Conservation (phyloP, 1,284 basidiomycete species). For the Ganoderma meredithae region DNA sequence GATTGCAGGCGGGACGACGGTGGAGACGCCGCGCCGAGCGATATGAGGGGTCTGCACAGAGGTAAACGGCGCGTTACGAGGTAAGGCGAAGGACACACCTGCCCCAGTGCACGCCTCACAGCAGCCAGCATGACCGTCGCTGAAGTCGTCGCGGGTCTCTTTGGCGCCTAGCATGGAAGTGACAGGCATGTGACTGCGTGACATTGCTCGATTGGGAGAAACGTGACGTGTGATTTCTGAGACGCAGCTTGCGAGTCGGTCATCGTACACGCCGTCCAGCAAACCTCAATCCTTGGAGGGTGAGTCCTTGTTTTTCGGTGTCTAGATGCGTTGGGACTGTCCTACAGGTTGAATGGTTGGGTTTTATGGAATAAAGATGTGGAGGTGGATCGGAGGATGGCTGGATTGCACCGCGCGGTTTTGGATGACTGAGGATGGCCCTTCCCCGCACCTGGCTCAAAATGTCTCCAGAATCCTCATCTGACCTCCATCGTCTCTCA, state of each 20-base stretch:
- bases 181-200: conserved; percentile 8
- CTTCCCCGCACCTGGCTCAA: conserved; percentile 21
- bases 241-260: conserved; percentile 36
- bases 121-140: conserved; percentile 39
- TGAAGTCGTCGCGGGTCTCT: conserved; percentile 15
- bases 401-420: conserved; percentile 47
- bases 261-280: conserved; percentile 38
- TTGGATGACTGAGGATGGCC: conserved; percentile 56
- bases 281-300: conserved; percentile 47
- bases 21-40: conserved; percentile 30
- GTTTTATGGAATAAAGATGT: conserved; percentile 24
- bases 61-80: neutral
- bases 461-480: conserved; percentile 12
- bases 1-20: conserved; percentile 15
- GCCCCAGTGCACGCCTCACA: conserved; percentile 36
- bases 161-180: conserved; percentile 20
- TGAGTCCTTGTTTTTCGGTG: conserved; percentile 43
- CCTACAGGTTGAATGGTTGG: neutral
- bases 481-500: conserved; percentile 24
- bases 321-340: conserved; percentile 22
- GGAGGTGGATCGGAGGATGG: conserved; percentile 31
- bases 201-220: conserved; percentile 1
- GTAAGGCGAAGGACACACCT: conserved; percentile 25
- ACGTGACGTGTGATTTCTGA: conserved; percentile 16
- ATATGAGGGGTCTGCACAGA: conserved; percentile 16